phyloP scores from a whole-genome alignment of 306 rosid species.

The Urtica urens region DNA sequence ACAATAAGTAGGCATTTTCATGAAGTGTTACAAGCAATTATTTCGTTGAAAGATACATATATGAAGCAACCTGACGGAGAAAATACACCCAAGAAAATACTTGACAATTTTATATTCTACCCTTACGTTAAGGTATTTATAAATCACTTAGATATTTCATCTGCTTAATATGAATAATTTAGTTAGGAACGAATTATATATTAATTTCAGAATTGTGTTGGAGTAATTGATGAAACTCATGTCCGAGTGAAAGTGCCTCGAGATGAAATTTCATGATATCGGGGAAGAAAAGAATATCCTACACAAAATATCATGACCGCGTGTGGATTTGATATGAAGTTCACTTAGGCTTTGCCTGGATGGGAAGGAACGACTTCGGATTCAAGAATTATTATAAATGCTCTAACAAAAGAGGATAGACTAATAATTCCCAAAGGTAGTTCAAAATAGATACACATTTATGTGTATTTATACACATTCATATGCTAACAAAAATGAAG shows the following conservation, averaged over 20 bases:
- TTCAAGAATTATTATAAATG: no score
- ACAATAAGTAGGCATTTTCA: conserved; percentile 4
- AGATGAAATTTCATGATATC: not conserved
- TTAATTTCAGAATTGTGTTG: not conserved
- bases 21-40: not conserved
- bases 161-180: no score
- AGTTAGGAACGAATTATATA: no score
- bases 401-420: no score
- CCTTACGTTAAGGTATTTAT: not conserved
- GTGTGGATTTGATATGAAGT: not conserved
- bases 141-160: no score
- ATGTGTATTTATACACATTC: no score
- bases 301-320: conserved; percentile 1
- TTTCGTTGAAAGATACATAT: not conserved
- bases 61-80: not conserved
- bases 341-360: not conserved
- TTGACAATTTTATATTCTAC: not conserved
- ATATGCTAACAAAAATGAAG: no score
- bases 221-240: not conserved
- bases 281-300: not conserved
- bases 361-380: no score
- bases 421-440: no score
- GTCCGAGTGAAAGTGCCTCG: not conserved
- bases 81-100: not conserved
- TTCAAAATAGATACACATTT: no score